Evolutionary conservation across 2,329 filamentous ascomycete species (phyloP), one percentile per base, ranked within the genome.

Genomic region (Fusarium sp.): DNA sequence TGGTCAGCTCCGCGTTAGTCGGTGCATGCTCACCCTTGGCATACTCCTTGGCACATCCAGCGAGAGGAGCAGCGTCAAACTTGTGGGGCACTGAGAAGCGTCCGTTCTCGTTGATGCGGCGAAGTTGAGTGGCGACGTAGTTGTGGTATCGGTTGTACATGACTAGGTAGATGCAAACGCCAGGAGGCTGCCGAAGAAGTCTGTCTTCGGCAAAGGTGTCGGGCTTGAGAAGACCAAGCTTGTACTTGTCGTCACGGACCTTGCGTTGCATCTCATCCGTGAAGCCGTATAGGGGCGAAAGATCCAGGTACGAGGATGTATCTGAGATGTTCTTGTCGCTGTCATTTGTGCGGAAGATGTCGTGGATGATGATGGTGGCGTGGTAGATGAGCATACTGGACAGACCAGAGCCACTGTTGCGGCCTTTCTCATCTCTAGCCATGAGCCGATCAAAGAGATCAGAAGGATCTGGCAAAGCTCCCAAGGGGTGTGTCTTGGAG

Each of bases 111-210:
- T 87, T 87, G 69, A 87, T 85, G 20, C 63, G 80, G 0, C 50
- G 91, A 11, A 97, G 85, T 67, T 95, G 91, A 64, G 90, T 89
- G 3, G 93, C 93, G 0, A 93, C 90, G 71, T 95, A 89, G 81
- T 97, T 97, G 83, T 97, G 94, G 81, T 95, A 96, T 6, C 90
- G 86, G 75, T 91, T 91, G 80, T 93, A 91, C 90, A 93, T 92
- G 77, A 94, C 88, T 4, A 93, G 80, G n/a, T 93, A 79, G 2
- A 92, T 90, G 47, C 89, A 86, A n/a, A 92, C 91, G 6, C 91
- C 91, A 0, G 92, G 90, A 0, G 92, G 92, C 73, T 93, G 89
- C 3, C 89, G 89, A 14, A 90, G 81, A 1, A 93, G 82, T 57
- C 92, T 86, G 77, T 91, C 89, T 75, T 93, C 91, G 1, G 90